Base-by-base conservation (phyloP, 164 flowering plant species). In the Piper betle region DNA sequence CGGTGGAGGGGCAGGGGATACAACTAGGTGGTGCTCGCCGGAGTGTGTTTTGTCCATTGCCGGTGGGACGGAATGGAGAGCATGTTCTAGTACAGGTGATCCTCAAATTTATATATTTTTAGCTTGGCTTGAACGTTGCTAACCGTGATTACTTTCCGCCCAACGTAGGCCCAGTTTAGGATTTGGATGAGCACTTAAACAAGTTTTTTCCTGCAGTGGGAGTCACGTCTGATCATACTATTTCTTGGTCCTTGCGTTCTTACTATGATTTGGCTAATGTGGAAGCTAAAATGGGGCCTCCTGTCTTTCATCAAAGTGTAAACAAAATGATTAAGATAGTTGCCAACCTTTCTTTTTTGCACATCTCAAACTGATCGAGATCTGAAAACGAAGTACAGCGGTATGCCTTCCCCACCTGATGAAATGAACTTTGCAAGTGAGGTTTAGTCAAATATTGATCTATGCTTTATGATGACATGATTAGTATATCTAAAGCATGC, bases 1-100 rank as follows among this genome's bases (percentile, higher is more conserved):
- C 0, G 84, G 93, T n/a, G 79, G 79, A 15, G 78, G 85, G 9
- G 78, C 72, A 5, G 68, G 13, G n/a, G 62, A 52, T 59, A 58
- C 0, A 19, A 66, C 61, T 10, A 54, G 56, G 46, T 60, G 37
- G 5, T 33, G 39, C 16, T 11, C 18, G 13, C 17, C 18, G 40
- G 17, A 37, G 10, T 16, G 20, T 20, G 18, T 20, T 18, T 53
- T 53, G 56, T 18, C 56, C 56, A 53, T 53, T 9, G 56, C 25
- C 50, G 50, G 46, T 8, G 1, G 50, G 50, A 46, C 9, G 6
- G 46, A 42, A 6, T 46, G 50, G 15, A 46, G 50, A 46, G 50
- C 15, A 15, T 10, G 50, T 15, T 2, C 3, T 12, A 46, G 50
- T 46, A 15, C 50, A 46, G 15, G 46, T 42, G 11, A 15, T 46